Evolutionary conservation across 2,329 filamentous ascomycete genomes (phyloP), one percentile per base, ranked within the genome.

Genomic region (Sporothrix mexicana): DNA sequence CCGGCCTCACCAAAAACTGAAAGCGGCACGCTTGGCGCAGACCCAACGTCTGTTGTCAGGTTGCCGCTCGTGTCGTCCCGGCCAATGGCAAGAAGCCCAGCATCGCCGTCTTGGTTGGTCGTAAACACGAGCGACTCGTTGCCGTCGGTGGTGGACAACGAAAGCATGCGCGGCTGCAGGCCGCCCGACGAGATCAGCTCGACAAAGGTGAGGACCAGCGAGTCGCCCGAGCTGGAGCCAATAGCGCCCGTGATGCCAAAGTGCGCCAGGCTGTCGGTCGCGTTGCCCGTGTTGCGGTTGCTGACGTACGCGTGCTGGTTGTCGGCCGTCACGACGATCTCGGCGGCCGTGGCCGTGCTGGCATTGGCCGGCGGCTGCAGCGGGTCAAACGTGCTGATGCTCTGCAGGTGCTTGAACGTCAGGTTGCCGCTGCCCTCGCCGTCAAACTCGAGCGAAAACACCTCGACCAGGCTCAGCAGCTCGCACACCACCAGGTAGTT

Each of bases 401-500:
- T 76, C 77, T 85, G 81, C 41, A 79, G 62, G 55, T 77, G 74
- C 23, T 77, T 79, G 77, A 87, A 81, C 3, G 74, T 74, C 71
- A 77, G 75, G 74, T 79, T 76, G 47, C 76, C 75, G 74, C 79
- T 76, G 47, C 76, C 75, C 74, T 79, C 76, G 66, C 75, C 78
- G 68, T 77, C 76, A 79, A 85, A 86, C 12, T 75, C 74, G 71
- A 87, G 77, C 20, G 79, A 73, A 79, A 82, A 86, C 70, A 85
- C 81, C 74, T 83, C 77, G 69, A 86, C 78, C 57, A 81, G 72
- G 80, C 82, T 87, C 75, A 79, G 80, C 15, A 85, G 77, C 80
- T 88, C 86, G 77, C 83, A 84, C 47, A 82, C 81, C 45, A 87
- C 76, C 20, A 84, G 77, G 81, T 86, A 87, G 80, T 85, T 84